Conservation (phyloP, 371 early-diverging fungal species). For the Phascolomyces articulosus region DNA sequence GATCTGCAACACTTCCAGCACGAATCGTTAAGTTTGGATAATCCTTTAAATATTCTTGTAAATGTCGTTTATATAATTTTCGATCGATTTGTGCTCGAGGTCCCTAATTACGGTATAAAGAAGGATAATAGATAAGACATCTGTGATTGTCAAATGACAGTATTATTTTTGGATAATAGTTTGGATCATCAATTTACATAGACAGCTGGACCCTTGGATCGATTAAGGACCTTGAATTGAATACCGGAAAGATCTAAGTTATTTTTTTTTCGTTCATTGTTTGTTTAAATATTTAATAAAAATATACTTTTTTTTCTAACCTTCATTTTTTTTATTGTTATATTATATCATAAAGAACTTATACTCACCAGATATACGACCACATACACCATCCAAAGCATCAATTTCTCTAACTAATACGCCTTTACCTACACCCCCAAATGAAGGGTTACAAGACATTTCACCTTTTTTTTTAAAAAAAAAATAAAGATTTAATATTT, state of each 20-base stretch:
- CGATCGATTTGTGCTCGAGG: slow-evolving; percentile 89
- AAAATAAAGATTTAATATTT: background rate
- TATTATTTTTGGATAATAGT: too few species aligned
- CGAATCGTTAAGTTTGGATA: slow-evolving; percentile 76
- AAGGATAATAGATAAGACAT: background rate
- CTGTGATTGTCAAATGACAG: too few species aligned
- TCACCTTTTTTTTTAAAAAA: slow-evolving; percentile 55
- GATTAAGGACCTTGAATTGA: slow-evolving; percentile 85
- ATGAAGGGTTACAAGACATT: slow-evolving; percentile 90
- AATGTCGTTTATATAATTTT: slow-evolving; percentile 74
- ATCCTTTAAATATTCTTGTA: slow-evolving; percentile 64
- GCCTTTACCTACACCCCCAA: slow-evolving; percentile 90
- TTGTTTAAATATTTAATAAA: background rate
- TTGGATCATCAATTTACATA: slow-evolving; percentile 45
- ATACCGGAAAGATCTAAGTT: slow-evolving; percentile 76
- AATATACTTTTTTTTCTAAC: background rate
- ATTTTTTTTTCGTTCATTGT: background rate
- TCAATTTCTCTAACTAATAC: slow-evolving; percentile 82
- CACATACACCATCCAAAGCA: slow-evolving; percentile 86
- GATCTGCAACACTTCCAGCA: slow-evolving; percentile 76
- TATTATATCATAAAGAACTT: too few species aligned
- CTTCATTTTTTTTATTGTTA: background rate
- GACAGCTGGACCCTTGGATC: slow-evolving; percentile 88
- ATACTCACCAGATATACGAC: slow-evolving; percentile 71
- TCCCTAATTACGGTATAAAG: slow-evolving; percentile 41